Conservation (phyloP, 352 stramenopile genomes). For the Globisporangium perplexum region DNA sequence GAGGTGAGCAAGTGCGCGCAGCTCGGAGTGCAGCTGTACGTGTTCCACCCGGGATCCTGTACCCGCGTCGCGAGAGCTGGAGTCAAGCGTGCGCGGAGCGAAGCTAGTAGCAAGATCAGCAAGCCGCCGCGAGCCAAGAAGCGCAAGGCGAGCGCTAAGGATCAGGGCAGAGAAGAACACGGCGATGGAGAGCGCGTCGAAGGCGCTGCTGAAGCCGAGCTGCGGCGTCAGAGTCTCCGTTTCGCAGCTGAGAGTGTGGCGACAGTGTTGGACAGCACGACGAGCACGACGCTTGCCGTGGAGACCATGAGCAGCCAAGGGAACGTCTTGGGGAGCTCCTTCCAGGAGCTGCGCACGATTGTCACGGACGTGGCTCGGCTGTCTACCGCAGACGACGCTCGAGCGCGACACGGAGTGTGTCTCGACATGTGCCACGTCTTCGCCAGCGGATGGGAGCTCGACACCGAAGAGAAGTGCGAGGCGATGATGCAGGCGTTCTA, state of each 20-base stretch:
- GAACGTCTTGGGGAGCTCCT: slow-evolving; percentile 27
- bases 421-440: slow-evolving; percentile 43
- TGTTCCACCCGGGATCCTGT: slow-evolving; percentile 39
- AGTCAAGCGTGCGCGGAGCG: slow-evolving; percentile 7
- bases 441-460: slow-evolving; percentile 23
- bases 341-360: slow-evolving; percentile 29
- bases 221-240: slow-evolving; percentile 14
- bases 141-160: slow-evolving; percentile 2
- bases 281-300: slow-evolving; percentile 25
- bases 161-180: not conserved
- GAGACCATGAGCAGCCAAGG: slow-evolving; percentile 46
- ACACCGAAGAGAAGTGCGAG: slow-evolving; percentile 20
- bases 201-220: not conserved
- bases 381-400: not conserved
- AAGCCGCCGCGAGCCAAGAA: slow-evolving; percentile 4
- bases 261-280: slow-evolving; percentile 20
- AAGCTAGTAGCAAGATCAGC: not conserved
- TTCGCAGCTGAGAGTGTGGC: slow-evolving; percentile 28
- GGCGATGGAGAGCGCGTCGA: slow-evolving; percentile 5
- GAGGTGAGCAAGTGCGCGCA: slow-evolving; percentile 33
- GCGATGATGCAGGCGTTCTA: slow-evolving; percentile 28
- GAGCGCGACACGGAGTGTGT: slow-evolving; percentile 26
- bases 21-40: slow-evolving; percentile 30
- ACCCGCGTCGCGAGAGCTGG: slow-evolving; percentile 12
- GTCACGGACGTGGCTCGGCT: slow-evolving; percentile 15